Evolutionary conservation across 2,329 filamentous ascomycete genomes (phyloP).

Genomic region (Sordariomycetes sp.): DNA sequence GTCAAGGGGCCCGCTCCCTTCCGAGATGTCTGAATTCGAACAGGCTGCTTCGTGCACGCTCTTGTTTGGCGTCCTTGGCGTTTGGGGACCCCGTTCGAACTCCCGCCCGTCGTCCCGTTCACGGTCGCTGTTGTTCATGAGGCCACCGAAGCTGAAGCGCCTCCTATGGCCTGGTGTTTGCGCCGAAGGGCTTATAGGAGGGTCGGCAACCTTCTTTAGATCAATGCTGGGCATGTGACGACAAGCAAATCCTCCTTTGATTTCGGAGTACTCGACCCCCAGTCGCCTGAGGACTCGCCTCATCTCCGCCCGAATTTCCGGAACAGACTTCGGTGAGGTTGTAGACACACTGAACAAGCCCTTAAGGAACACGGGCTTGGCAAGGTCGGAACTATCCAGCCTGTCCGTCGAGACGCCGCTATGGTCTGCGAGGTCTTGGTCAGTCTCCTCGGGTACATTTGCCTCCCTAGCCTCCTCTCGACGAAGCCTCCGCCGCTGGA

Average conservation of each 20-base stretch:
- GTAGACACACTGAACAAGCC: slow-evolving; percentile 96
- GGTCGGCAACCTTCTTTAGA: slow-evolving; percentile 60
- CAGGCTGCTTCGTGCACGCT: slow-evolving; percentile 58
- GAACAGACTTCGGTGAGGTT: slow-evolving; percentile 82
- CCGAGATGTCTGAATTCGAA: slow-evolving; percentile 77
- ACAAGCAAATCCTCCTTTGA: slow-evolving; percentile 88
- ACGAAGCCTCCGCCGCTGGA: slow-evolving; percentile 70
- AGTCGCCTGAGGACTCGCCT: slow-evolving; percentile 81
- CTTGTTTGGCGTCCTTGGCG: slow-evolving; percentile 31
- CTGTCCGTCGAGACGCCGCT: slow-evolving; percentile 48
- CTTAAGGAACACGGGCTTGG: slow-evolving; percentile 92
- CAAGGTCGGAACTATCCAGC: slow-evolving; percentile 61
- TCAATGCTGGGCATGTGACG: slow-evolving; percentile 84
- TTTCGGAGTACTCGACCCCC: slow-evolving; percentile 84
- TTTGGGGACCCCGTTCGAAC: slow-evolving; percentile 29
- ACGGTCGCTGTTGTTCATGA: slow-evolving; percentile 42
- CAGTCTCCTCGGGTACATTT: slow-evolving; percentile 85
- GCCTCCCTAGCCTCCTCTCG: slow-evolving; percentile 63
- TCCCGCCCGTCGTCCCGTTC: slow-evolving; percentile 65
- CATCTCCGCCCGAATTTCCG: slow-evolving; percentile 78
- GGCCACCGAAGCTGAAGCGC: slow-evolving; percentile 75
- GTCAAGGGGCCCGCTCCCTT: slow-evolving; percentile 57
- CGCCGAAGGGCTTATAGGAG: slow-evolving; percentile 45
- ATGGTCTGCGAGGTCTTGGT: slow-evolving; percentile 59
- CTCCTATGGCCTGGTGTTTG: slow-evolving; percentile 53